Evolutionary conservation across 2,329 filamentous ascomycete species (phyloP).

Genomic region (Mycosphaerelloides madeirae): DNA sequence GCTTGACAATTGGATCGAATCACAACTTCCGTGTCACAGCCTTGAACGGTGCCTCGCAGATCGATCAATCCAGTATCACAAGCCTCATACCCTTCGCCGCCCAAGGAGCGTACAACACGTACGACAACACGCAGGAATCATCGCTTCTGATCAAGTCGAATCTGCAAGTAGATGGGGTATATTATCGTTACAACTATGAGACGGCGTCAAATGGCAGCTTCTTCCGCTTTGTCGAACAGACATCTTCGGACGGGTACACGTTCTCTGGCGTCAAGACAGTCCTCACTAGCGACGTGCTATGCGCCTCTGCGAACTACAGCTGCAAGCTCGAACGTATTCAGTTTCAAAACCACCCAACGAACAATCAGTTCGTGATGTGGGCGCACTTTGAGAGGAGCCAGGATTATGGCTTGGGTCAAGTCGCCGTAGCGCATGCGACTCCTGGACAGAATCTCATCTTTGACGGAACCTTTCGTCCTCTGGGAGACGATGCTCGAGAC

Average conservation of each 20-base stretch:
- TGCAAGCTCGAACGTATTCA: conserved; percentile 19
- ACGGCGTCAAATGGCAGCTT: conserved; percentile 12
- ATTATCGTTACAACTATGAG: conserved; percentile 22
- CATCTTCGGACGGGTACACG: conserved; percentile 18
- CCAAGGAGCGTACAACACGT: conserved; percentile 12
- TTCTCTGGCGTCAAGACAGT: conserved; percentile 18
- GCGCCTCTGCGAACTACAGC: conserved; percentile 1
- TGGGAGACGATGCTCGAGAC: conserved; percentile 20
- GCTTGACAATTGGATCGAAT: conserved; percentile 3
- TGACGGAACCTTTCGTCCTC: conserved; percentile 16
- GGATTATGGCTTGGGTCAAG: conserved; percentile 18
- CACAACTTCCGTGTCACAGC: conserved; percentile 13
- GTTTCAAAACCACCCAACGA: conserved; percentile 13
- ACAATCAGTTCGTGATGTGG: conserved; percentile 18
- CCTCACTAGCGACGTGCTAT: conserved; percentile 2
- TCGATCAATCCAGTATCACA: conserved; percentile 9
- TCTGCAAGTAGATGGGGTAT: conserved; percentile 13
- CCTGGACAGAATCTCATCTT: conserved; percentile 15
- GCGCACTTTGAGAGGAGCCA: conserved; percentile 18
- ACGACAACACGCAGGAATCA: conserved; percentile 16
- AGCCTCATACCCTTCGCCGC: conserved; percentile 7
- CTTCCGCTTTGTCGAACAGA: conserved; percentile 17
- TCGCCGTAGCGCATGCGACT: conserved; percentile 18
- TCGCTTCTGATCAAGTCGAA: conserved; percentile 9
- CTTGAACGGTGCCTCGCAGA: conserved; percentile 8